Base-by-base conservation (phyloP, 345 rosid species). In the Moricandia arvensis region DNA sequence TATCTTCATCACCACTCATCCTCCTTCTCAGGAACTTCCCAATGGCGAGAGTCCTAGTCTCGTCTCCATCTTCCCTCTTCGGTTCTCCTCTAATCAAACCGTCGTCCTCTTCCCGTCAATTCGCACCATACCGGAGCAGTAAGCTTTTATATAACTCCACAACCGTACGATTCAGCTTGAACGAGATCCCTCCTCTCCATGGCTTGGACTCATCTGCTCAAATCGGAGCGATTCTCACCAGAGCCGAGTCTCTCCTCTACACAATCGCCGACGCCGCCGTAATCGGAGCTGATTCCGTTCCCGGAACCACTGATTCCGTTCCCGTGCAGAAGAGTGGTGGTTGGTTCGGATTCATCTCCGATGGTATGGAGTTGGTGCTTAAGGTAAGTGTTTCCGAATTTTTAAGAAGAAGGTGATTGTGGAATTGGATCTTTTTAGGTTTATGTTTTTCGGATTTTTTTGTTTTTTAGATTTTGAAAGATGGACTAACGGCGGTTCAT, bases 311-410 rank as follows among this genome's bases (percentile, higher is more conserved):
- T 51, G 96, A 87, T 49, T 78, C 80, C 6, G 79, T n/a, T n/a
- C n/a, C 84, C 33, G 83, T 73, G 10, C 95, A 87, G 79, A 94
- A 90, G 85, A 88, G 53, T 69, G 93, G 96, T 6, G 93, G 97
- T 5, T 94, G 97, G 97, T 91, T 94, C 69, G 93, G 93, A 6
- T 91, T 91, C 41, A 90, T 94, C 78, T 85, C 98, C 6, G 95
- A 94, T 9, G 79, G 78, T 12, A 91, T 91, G 98, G 98, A 94
- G 69, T 61, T 86, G 59, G 96, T 91, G 29, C 97, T 91, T 54
- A 94, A 91, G 93, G 98, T 89, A 75, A 80, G 15, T 21, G n/a
- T n/a, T n/a, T n/a, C 64, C 6, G 37, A 21, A 33, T 33, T 33
- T 33, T 4, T 1, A 17, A 33, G 8, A 33, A 7, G 37, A 5